Evolutionary conservation across 805 yeast genomes (phyloP).

Genomic region (Metschnikowia noctiluminum): DNA sequence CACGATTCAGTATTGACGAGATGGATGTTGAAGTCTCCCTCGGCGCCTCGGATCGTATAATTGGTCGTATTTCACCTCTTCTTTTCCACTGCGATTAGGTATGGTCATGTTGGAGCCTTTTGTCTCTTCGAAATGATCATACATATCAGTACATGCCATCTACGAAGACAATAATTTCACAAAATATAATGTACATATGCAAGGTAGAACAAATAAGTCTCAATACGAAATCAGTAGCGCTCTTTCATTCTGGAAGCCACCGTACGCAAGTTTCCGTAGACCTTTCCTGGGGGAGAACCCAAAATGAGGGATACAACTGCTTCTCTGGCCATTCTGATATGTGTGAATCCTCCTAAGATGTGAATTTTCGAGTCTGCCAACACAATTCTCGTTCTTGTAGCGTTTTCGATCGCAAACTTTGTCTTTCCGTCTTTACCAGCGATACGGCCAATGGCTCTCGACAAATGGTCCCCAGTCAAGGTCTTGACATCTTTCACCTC

Average conservation of each 20-base stretch:
- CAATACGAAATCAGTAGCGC: conserved; percentile 53
- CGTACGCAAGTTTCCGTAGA: conserved; percentile 93
- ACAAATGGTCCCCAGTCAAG: conserved; percentile 89
- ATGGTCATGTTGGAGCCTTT: no score
- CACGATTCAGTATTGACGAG: neutral
- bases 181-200: conserved; percentile 11
- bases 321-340: conserved; percentile 97
- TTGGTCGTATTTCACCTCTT: no score
- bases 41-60: no score
- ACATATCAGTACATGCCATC: neutral
- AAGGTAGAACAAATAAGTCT: neutral
- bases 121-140: no score
- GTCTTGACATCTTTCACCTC: conserved; percentile 97
- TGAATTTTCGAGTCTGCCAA: conserved; percentile 96
- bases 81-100: no score
- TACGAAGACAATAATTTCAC: neutral
- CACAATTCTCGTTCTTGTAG: conserved; percentile 96
- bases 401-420: conserved; percentile 96
- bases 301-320: conserved; percentile 90
- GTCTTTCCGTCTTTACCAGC: conserved; percentile 99
- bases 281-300: conserved; percentile 98
- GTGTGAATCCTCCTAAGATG: conserved; percentile 94
- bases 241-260: conserved; percentile 97
- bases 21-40: neutral
- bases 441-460: conserved; percentile 98